Evolutionary conservation across 306 rosid genomes (phyloP), one percentile per base, ranked within the genome.

Genomic region (Hippophae rhamnoides): DNA sequence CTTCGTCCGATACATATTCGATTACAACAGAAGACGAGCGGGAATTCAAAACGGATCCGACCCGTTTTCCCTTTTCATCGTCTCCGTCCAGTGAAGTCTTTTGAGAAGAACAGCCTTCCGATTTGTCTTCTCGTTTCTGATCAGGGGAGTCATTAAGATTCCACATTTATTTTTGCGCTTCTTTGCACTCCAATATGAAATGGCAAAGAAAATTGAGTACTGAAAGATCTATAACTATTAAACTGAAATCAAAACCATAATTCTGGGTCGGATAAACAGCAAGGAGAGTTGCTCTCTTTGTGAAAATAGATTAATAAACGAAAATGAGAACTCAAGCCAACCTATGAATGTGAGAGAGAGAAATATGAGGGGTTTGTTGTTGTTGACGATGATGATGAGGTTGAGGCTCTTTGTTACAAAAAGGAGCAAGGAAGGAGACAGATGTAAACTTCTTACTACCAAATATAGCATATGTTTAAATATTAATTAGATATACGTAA

Each of bases 111-210:
- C 80, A 81, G 0, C 71, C 87, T 63, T 84, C 94, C 3, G 87
- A 84, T 69, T 84, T 88, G 18, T 82, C 76, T 52, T 54, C 70
- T 9, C 75, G 64, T 10, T 69, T 76, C 71, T 72, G 78, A 72
- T 78, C 84, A 13, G 98, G 98, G 5, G 83, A 83, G 78, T 82
- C 99, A 68, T 92, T 92, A 52, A 92, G 96, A 88, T 92, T 95
- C 99, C 95, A 92, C 99, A 92, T 92, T 87, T 78, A 79, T 75
- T 47, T 6, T 62, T 1, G 7, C 5, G 6, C 5, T 26, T 6
- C 14, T 13, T n/a, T 14, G 26, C 3, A 2, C 27, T 14, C 5
- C 7, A 7, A 7, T 12, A 10, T 31, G 58, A 1, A 10, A 52
- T 8, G 43, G 31, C 8, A 58, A 58, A 10, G 8, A 41, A 63